phyloP scores from a whole-genome alignment of 2,329 filamentous ascomycete species.

The Nothophoma quercina region DNA sequence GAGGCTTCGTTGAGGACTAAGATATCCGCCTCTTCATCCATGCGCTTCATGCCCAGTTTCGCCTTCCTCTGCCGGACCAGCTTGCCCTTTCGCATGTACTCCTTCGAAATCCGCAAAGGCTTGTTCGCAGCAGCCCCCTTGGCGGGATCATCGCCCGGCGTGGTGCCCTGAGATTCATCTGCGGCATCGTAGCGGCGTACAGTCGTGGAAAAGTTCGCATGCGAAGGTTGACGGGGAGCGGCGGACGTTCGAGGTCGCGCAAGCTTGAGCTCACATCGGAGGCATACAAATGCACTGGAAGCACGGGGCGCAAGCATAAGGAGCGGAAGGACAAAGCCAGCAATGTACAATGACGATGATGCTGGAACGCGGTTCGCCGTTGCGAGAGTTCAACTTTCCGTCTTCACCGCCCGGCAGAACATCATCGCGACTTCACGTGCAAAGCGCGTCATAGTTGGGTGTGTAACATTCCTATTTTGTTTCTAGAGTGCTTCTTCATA shows the following conservation, averaged over 20 bases:
- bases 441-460: conserved; percentile 25
- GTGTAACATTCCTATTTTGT: no score
- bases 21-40: conserved; percentile 48
- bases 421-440: conserved; percentile 44
- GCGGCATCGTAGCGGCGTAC: conserved; percentile 31
- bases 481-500: no score
- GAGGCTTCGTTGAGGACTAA: conserved; percentile 43
- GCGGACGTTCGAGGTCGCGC: conserved; percentile 29
- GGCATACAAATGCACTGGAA: conserved; percentile 49
- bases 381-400: conserved; percentile 31
- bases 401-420: conserved; percentile 32
- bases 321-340: conserved; percentile 18
- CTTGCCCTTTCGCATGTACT: conserved; percentile 30
- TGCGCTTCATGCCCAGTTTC: conserved; percentile 38
- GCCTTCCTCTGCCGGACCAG: conserved; percentile 38
- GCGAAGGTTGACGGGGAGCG: conserved; percentile 23
- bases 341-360: conserved; percentile 11
- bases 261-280: conserved; percentile 48
- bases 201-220: conserved; percentile 40
- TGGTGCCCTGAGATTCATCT: conserved; percentile 19
- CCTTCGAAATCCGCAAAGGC: conserved; percentile 1
- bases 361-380: neutral
- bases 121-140: neutral
- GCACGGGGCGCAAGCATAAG: conserved; percentile 48
- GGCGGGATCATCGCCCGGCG: neutral